Conservation (phyloP, 2,329 filamentous ascomycete genomes). For the Pseudogymnoascus sp. region DNA sequence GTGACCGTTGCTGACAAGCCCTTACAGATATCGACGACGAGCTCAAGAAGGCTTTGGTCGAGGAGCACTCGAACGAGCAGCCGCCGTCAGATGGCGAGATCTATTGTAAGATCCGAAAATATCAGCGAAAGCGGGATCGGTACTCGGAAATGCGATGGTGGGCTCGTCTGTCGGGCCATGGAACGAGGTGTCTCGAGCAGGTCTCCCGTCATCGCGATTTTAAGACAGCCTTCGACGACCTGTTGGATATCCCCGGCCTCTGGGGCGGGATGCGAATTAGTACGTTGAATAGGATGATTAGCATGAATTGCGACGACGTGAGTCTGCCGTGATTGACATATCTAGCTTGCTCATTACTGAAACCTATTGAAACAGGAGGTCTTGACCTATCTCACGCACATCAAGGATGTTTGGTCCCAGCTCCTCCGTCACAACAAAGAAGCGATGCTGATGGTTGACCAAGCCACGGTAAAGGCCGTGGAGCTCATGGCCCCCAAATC, state of each 20-base stretch:
- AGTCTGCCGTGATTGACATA: slow-evolving; percentile 15
- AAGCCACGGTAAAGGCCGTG: slow-evolving; percentile 26
- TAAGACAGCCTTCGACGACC: slow-evolving; percentile 24
- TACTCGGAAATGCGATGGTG: neutral
- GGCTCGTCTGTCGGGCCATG: neutral
- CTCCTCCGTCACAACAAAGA: slow-evolving; percentile 24
- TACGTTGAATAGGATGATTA: slow-evolving; percentile 23
- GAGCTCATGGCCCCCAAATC: slow-evolving; percentile 26
- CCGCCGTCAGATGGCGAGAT: no score
- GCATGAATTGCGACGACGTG: slow-evolving; percentile 28
- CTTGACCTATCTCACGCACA: slow-evolving; percentile 26
- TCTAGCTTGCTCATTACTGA: neutral
- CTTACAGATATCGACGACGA: no score
- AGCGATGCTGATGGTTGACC: slow-evolving; percentile 25
- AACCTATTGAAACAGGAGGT: slow-evolving; percentile 21
- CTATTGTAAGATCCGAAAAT: neutral
- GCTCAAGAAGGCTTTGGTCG: no score
- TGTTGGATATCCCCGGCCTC: slow-evolving; percentile 27
- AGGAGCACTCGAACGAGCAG: no score
- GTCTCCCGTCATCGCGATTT: neutral
- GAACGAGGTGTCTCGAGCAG: neutral
- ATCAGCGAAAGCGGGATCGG: neutral
- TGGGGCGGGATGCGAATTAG: slow-evolving; percentile 27
- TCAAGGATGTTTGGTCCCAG: slow-evolving; percentile 27
- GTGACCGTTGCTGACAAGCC: no score